A percentile compares a stretch with the other conserved stretches of the same genome.
phyloP scores from a whole-genome alignment of 805 yeast genomes.

The Suhomyces sp. region DNA sequence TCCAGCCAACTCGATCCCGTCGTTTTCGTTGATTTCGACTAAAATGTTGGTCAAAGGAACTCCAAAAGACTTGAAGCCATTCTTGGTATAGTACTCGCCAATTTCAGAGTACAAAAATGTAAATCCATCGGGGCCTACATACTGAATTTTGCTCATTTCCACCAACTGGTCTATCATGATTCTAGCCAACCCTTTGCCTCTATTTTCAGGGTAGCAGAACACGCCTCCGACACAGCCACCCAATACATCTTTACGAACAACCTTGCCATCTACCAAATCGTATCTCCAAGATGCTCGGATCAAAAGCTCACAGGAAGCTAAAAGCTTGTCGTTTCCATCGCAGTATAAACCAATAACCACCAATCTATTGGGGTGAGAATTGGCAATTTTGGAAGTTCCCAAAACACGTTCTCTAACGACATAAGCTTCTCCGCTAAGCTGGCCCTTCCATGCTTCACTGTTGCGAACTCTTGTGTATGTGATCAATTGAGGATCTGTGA shows the following conservation, averaged over 20 bases:
- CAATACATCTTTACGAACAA: constrained; percentile 15
- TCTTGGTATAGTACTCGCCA: constrained; percentile 39
- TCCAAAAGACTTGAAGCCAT: constrained; percentile 37
- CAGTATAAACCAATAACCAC: constrained; percentile 25
- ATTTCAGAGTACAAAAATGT: constrained; percentile 41
- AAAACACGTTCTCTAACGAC: constrained; percentile 32
- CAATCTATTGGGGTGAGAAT: constrained; percentile 14
- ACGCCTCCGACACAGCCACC: constrained; percentile 44
- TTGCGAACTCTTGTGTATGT: constrained; percentile 35
- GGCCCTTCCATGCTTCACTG: constrained; percentile 36
- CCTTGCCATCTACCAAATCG: constrained; percentile 13
- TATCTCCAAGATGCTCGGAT: constrained; percentile 31
- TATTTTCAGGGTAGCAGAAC: constrained; percentile 33
- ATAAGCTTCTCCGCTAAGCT: constrained; percentile 32
- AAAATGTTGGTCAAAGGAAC: constrained; percentile 33
- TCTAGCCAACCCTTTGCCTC: constrained; percentile 38
- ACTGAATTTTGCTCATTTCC: constrained; percentile 19
- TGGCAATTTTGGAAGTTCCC: constrained; percentile 22
- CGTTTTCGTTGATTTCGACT: constrained; percentile 10
- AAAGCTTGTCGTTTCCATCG: constrained; percentile 13
- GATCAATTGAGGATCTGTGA: constrained; percentile 23
- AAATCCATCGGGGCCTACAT: constrained; percentile 32
- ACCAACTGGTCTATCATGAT: constrained; percentile 40
- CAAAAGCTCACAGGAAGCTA: constrained; percentile 36
- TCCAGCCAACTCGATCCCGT: constrained; percentile 1